Evolutionary conservation across 108 stramenopile genomes (phyloP).

Genomic region (Fragilaria crotonensis): DNA sequence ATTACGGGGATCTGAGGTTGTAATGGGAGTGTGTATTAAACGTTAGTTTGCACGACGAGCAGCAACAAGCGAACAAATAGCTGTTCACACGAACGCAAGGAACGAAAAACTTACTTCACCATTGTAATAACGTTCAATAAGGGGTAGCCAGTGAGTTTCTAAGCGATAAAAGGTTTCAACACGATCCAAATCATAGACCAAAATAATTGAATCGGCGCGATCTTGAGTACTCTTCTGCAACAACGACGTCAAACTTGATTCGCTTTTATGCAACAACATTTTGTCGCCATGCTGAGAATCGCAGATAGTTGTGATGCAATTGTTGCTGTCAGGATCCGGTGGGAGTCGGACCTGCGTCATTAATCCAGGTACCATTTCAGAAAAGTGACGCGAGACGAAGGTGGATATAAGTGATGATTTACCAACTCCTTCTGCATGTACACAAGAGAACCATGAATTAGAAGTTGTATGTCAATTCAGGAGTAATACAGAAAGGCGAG

Average conservation of each 20-base stretch:
- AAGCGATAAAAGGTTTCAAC: constrained; percentile 67
- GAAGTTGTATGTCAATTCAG: too few relatives aligned
- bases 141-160: constrained; percentile 74
- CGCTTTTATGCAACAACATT: constrained; percentile 26
- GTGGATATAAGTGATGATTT: constrained; percentile 82
- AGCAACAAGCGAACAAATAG: too few relatives aligned
- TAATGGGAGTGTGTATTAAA: too few relatives aligned
- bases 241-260: background rate
- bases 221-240: background rate
- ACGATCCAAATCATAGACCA: constrained; percentile 78
- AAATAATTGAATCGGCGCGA: constrained; percentile 61
- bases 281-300: constrained; percentile 77
- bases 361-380: constrained; percentile 65
- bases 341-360: constrained; percentile 73
- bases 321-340: constrained; percentile 53
- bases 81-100: background rate
- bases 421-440: constrained; percentile 63
- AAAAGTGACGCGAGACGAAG: constrained; percentile 79
- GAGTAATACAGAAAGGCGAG: background rate
- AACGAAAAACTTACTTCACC: constrained; percentile 37
- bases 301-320: constrained; percentile 69
- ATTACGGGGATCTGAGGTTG: constrained; percentile 58
- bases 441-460: too few relatives aligned
- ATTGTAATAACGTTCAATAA: constrained; percentile 69
- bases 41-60: too few relatives aligned